Base-by-base conservation (phyloP, 805 yeast species). In the Debaryomyces prosopidis region DNA sequence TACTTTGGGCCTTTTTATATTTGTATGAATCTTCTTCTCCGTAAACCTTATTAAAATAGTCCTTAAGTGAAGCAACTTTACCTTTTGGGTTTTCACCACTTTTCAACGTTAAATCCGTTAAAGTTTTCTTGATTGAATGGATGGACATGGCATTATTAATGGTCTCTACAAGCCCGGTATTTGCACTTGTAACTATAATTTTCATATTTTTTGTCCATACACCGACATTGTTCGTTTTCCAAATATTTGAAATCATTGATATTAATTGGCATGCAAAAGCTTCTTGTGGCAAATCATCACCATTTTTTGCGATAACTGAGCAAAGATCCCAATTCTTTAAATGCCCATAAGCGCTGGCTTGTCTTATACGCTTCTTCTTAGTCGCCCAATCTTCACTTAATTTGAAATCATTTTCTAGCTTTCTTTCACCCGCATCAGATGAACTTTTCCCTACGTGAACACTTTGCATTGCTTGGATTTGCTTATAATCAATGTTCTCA, bases 181-280 rank as follows among this genome's bases (percentile, higher is more conserved):
- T 85, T 1, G 95, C 87, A 55, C 96, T 87, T 0, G 99, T 94
- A 36, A 92, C 85, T 48, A 94, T 72, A 45, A 94, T 94, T 55
- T 89, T 83, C 98, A 94, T 92, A 52, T 84, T 77, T 55, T 91
- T 92, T 3, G 91, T 94, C 98, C 99, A 94, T 3, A 84, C 89
- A 20, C 78, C 84, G 6, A 87, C 82, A 2, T 75, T 74, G 18
- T 80, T 79, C 26, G 73, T 77, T 39, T 80, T 79, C 98, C 98
- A 94, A 36, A 89, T 82, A 41, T 81, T 81, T 1, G 96, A 83
- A 68, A 92, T 88, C 18, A 96, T 85, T 49, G 87, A 85, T 42
- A 94, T 92, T 36, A 94, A 64, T 63, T 94, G 99, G 51, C 97
- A 90, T 0, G 99, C 99, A 73, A 94, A 90, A 0, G 99, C 97